Evolutionary conservation across 441 rosid species (phyloP).

Genomic region (Erysimum cheiri): DNA sequence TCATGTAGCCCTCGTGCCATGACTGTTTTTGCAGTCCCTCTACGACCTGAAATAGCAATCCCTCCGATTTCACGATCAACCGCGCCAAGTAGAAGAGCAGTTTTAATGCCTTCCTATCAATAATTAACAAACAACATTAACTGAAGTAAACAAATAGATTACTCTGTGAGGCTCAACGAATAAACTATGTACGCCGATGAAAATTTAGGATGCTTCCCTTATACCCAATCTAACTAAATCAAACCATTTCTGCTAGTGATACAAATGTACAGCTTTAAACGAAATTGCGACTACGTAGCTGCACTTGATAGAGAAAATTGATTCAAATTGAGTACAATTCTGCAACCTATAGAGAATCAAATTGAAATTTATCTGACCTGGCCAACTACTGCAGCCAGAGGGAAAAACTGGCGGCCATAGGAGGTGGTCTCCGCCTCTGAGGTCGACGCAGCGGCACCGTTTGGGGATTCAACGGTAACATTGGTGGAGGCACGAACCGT

Average conservation of each 20-base stretch:
- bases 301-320: not conserved
- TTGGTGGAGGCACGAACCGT: conserved; percentile 49
- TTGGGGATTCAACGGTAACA: conserved; percentile 61
- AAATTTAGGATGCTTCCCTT: not conserved
- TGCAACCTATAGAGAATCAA: not conserved
- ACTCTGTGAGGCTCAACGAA: not conserved
- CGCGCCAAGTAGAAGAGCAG: conserved; percentile 94
- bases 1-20: conserved; percentile 96
- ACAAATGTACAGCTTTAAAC: too few relatives aligned
- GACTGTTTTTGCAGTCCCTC: conserved; percentile 94
- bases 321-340: conserved; percentile 15
- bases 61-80: conserved; percentile 95
- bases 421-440: conserved; percentile 48
- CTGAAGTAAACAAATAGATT: not conserved
- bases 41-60: conserved; percentile 82
- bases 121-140: not conserved
- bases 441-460: conserved; percentile 61
- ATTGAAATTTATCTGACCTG: conserved; percentile 58
- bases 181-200: not conserved
- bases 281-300: too few relatives aligned
- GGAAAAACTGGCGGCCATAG: conserved; percentile 85
- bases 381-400: conserved; percentile 95
- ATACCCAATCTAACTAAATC: not conserved
- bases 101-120: conserved; percentile 88
- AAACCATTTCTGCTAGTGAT: not conserved